Base-by-base conservation (phyloP, 75 land plant species). In the Cupressus sempervirens region DNA sequence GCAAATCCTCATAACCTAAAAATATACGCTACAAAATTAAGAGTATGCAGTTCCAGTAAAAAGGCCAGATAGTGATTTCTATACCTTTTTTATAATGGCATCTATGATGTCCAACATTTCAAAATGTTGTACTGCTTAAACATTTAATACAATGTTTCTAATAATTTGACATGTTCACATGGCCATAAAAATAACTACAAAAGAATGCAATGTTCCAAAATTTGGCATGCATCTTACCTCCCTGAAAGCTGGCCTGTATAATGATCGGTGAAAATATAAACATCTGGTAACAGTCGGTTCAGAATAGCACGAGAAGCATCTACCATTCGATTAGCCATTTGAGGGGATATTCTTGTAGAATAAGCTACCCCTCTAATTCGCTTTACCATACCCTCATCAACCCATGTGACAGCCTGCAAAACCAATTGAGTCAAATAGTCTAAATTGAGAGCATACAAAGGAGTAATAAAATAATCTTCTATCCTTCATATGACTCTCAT, bases 341-440 rank as follows among this genome's bases (percentile, higher is more conserved):
- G 93, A 72, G 96, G 90, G 46, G 99, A 92, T 35, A 95, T 94
- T 73, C 91, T 90, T 14, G 95, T 92, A 20, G 99, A 93, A 76
- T 94, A 98, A 20, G 93, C 87, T 73, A 95, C 92, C 43, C 99
- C 99, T 83, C 99, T 87, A 40, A 98, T 94, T 34, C 97, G 91
- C 85, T 96, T 98, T 85, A 96, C 99, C 97, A 96, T 92, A 30
- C 99, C 99, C 76, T 90, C 97, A 86, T 97, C 99, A 34, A 90
- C 87, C 97, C 97, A 94, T 6, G 84, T 87, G n/a, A 91, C 91
- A 15, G 99, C 93, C 99, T 95, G 89, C 79, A 80, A 81, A 30
- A 58, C 74, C 45, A 67, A 83, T 32, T 30, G 32, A 79, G 45
- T 16, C 50, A 26, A 45, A 43, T 41, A 11, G 1, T 45, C 30